Evolutionary conservation across 139 green algal species (phyloP), one percentile per base, ranked within the genome.

Genomic region (Micractinium conductrix): DNA sequence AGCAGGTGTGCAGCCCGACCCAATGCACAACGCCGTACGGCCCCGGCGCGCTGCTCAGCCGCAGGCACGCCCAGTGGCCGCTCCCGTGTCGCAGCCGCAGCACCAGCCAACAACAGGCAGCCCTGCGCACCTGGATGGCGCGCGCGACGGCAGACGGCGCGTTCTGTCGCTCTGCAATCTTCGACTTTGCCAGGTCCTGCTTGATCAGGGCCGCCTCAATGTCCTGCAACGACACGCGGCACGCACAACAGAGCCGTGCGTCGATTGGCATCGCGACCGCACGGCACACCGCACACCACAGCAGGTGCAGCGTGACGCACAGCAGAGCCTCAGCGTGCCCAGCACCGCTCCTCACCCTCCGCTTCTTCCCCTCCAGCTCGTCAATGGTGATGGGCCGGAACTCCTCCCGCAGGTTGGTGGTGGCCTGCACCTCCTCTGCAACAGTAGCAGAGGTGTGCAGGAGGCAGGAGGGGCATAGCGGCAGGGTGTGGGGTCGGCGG

Each of bases 381-480:
- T 98, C 93, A 3, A 98, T 82, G 4, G 95, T 98, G 35, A 94
- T 87, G 10, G 95, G 94, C 24, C 94, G 84, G 91, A 99, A 99
- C 81, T 96, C 87, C 88, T 93, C 78, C 68, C 91, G 87, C 45
- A 96, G 87, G 30, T 92, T 91, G 72, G 90, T 91, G 8, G 94
- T 94, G 26, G 58, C 69, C 26, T 86, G 53, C 10, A 88, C 74
- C 93, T 99, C 96, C 7, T 93, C 92, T 33, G 65, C 60, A 74
- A 60, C 69, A 38, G 40, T 1, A 4, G 21, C 55, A 6, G 35
- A 14, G 67, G 14, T 44, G 67, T 44, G 0, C 68, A 8, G 60
- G 60, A 63, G 26, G 43, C 42, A 62, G 71, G 26, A 33, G 8
- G 6, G 37, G 37, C 17, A 16, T 33, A 44, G 63, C 1, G 33